These are phyloP conservation scores for Coemansia aciculifera DNA, from an alignment of 192 early-diverging fungal genomes.

Conservation along the genomic window DNA sequence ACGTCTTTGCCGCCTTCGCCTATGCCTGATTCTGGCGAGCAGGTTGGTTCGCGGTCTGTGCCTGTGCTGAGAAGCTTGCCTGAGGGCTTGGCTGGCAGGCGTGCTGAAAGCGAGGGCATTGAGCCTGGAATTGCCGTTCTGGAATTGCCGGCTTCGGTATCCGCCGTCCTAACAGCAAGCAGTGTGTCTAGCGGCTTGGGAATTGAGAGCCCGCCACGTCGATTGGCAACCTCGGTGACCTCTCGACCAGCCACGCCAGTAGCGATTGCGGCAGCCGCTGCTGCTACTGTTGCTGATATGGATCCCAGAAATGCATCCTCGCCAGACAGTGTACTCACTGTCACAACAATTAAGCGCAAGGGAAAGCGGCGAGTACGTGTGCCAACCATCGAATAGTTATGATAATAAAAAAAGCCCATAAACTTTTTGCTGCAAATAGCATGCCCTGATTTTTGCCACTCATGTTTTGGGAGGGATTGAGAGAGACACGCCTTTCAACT, in stretches of 20 bases:
- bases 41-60: neutral
- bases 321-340: neutral
- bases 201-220: neutral
- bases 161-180: neutral
- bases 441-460: neutral
- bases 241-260: neutral
- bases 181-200: neutral
- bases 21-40: neutral
- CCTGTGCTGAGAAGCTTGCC: neutral
- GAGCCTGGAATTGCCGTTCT: neutral
- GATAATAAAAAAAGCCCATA: neutral
- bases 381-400: conserved; percentile 38
- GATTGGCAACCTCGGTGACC: neutral
- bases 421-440: neutral
- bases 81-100: neutral
- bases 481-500: neutral
- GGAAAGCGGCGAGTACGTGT: conserved; percentile 54
- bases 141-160: neutral
- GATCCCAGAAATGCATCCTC: neutral
- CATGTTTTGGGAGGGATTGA: neutral
- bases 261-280: neutral
- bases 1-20: neutral
- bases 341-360: conserved; percentile 40
- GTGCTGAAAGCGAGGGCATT: neutral
- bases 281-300: neutral